These are phyloP conservation scores for Debaryomyces castellii DNA, from an alignment of 805 yeast species.

Conservation along the genomic window DNA sequence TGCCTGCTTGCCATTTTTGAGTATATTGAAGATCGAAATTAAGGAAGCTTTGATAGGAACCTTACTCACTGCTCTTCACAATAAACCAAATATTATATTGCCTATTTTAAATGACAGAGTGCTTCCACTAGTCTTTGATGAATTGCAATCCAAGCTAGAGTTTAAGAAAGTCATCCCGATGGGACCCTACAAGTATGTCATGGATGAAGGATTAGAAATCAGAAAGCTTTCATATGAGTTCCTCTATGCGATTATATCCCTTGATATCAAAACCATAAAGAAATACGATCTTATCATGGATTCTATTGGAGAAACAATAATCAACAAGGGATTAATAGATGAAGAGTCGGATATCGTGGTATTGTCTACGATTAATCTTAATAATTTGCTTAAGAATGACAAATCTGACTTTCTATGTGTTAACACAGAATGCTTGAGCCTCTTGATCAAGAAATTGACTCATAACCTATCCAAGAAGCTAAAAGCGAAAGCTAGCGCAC, in stretches of 20 bases:
- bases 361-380: conserved; percentile 45
- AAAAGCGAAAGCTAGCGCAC: conserved; percentile 63
- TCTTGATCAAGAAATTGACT: conserved; percentile 26
- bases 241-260: conserved; percentile 50
- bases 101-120: conserved; percentile 43
- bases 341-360: conserved; percentile 59
- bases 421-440: conserved; percentile 8
- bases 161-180: conserved; percentile 68
- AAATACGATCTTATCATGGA: conserved; percentile 23
- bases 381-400: conserved; percentile 36
- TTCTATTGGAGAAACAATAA: conserved; percentile 40
- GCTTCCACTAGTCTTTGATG: conserved; percentile 52
- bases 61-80: conserved; percentile 58
- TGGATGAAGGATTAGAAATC: conserved; percentile 74
- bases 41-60: conserved; percentile 62
- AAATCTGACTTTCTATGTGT: conserved; percentile 18
- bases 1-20: conserved; percentile 20
- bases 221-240: conserved; percentile 73
- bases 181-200: conserved; percentile 84
- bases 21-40: conserved; percentile 44
- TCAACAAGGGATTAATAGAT: conserved; percentile 55
- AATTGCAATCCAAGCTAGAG: conserved; percentile 53
- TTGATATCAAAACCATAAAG: conserved; percentile 21
- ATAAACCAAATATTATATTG: conserved; percentile 47
- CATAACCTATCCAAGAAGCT: conserved; percentile 45